Percentiles rank a stretch among this genome's conserved stretches.
Evolutionary conservation across 129 eudicot genomes (phyloP).

Genomic region (Flaveria brownii): DNA sequence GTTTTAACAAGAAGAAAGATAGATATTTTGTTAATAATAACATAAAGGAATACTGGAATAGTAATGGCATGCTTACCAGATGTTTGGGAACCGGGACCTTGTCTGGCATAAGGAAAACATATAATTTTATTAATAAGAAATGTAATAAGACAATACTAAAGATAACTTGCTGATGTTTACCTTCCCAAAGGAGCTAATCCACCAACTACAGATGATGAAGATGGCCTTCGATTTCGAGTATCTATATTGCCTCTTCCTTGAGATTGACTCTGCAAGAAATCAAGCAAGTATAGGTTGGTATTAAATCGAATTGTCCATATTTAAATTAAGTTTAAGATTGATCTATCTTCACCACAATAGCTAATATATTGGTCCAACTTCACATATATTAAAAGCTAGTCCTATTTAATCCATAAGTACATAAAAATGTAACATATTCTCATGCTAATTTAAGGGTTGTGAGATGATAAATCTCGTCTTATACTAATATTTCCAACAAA

Average conservation of each 20-base stretch:
- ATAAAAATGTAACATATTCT: neutral
- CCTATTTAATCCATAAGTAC: neutral
- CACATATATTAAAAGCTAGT: neutral
- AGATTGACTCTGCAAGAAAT: conserved; percentile 52
- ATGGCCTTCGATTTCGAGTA: conserved; percentile 69
- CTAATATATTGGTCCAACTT: neutral
- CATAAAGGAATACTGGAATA: neutral
- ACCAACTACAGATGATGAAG: conserved; percentile 88
- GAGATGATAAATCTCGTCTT: neutral
- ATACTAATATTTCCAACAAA: neutral
- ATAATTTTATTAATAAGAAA: conserved; percentile 22
- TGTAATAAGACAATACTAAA: conserved; percentile 7
- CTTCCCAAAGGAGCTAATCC: conserved; percentile 97
- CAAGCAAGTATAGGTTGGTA: conserved; percentile 1
- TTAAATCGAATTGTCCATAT: neutral
- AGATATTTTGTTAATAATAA: neutral
- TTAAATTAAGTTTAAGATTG: neutral
- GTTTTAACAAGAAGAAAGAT: neutral
- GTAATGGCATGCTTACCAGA: conserved; percentile 63
- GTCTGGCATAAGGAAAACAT: conserved; percentile 45
- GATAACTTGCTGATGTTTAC: conserved; percentile 30
- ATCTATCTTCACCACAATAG: neutral
- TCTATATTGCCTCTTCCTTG: conserved; percentile 72
- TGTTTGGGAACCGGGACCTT: conserved; percentile 62
- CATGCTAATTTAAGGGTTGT: neutral